These are phyloP conservation scores for Petasospora rhodanensis DNA, from an alignment of 1,139 yeast genomes.

Conservation along the genomic window DNA sequence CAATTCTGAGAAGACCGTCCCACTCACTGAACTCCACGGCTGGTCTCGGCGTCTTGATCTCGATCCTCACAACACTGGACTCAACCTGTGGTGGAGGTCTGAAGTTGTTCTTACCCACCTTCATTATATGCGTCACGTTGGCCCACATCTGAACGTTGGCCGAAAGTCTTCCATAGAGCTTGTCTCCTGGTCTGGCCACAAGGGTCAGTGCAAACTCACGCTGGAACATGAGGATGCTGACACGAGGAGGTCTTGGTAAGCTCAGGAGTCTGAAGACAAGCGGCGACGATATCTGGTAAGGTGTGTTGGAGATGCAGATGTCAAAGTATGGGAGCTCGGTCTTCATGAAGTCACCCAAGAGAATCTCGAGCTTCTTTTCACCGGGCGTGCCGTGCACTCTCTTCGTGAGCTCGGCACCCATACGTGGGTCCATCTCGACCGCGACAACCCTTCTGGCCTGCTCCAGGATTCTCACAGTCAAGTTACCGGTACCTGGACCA, in stretches of 20 bases:
- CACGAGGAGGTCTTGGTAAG: slow-evolving; percentile 92
- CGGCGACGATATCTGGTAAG: slow-evolving; percentile 96
- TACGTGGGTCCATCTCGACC: slow-evolving; percentile 97
- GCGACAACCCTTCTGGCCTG: slow-evolving; percentile 91
- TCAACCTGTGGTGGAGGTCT: slow-evolving; percentile 99
- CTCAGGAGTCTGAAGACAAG: slow-evolving; percentile 86
- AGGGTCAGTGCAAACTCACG: slow-evolving; percentile 92
- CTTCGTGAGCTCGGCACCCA: slow-evolving; percentile 98
- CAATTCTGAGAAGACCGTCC: slow-evolving; percentile 91
- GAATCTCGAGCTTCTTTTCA: slow-evolving; percentile 83
- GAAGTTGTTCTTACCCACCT: slow-evolving; percentile 93
- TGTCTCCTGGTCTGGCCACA: slow-evolving; percentile 93
- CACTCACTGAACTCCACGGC: slow-evolving; percentile 89
- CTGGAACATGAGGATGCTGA: slow-evolving; percentile 95
- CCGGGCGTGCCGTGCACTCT: slow-evolving; percentile 96
- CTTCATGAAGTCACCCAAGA: slow-evolving; percentile 94
- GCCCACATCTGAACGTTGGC: slow-evolving; percentile 99
- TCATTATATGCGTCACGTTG: slow-evolving; percentile 95
- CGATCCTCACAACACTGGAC: slow-evolving; percentile 91
- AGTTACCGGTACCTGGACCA: slow-evolving; percentile 99
- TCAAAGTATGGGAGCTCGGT: slow-evolving; percentile 94
- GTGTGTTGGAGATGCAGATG: slow-evolving; percentile 94
- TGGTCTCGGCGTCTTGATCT: slow-evolving; percentile 88
- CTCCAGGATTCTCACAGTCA: slow-evolving; percentile 88
- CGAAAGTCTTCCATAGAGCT: slow-evolving; percentile 84